Conservation (phyloP, 78 protist species). For the Parvularia atlantis region DNA sequence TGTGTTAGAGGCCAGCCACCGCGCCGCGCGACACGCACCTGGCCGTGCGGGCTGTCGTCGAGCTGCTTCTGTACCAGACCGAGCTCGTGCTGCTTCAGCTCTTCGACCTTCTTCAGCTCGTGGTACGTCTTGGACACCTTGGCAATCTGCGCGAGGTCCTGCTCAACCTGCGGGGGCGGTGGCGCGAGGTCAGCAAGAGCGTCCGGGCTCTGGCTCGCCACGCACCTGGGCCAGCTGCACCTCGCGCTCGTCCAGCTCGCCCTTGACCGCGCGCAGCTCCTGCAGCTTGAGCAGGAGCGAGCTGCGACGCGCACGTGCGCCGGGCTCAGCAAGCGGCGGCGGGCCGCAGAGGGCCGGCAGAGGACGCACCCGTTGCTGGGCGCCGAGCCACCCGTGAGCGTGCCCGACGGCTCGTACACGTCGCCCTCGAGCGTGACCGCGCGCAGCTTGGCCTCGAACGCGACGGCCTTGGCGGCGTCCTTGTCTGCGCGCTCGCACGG, state of each 20-base stretch:
- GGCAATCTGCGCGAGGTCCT: slow-evolving; percentile 2
- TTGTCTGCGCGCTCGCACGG: neutral
- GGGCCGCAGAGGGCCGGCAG: neutral
- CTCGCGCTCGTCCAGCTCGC: slow-evolving; percentile 5
- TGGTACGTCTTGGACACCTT: neutral
- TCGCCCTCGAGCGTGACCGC: slow-evolving; percentile 96
- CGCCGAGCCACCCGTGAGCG: slow-evolving; percentile 84
- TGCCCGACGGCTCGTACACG: slow-evolving; percentile 89
- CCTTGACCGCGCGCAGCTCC: slow-evolving; percentile 23
- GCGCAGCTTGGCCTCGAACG: slow-evolving; percentile 45
- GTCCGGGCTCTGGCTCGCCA: neutral
- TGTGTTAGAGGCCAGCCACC: too few species aligned
- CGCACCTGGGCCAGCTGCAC: slow-evolving; percentile 13
- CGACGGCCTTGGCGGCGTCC: slow-evolving; percentile 52
- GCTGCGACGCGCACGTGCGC: slow-evolving; percentile 15
- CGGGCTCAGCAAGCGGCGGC: neutral
- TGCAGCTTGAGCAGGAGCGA: slow-evolving; percentile 26
- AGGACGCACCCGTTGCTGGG: neutral
- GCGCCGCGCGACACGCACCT: neutral
- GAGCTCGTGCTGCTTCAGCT: neutral
- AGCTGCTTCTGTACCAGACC: neutral
- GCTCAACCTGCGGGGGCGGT: neutral
- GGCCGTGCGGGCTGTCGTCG: neutral
- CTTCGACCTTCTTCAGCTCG: neutral
- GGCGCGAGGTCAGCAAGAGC: slow-evolving; percentile 1